Base-by-base conservation (phyloP, 768 basidiomycete genomes). In the Hypholoma sublateritium region DNA sequence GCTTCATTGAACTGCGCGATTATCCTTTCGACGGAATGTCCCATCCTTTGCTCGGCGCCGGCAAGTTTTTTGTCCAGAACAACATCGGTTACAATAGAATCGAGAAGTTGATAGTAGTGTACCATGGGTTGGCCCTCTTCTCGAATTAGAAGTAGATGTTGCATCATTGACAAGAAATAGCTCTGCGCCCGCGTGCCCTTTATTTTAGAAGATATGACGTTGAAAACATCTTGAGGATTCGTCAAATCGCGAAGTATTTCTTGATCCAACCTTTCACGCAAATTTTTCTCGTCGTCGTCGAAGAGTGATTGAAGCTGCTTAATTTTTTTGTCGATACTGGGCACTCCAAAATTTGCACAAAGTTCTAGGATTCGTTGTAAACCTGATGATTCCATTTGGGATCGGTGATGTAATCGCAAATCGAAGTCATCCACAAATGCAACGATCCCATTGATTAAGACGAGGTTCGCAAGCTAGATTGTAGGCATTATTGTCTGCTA, bases 121-220 rank as follows among this genome's bases (percentile, higher is more conserved):
- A 87, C 85, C 72, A 93, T 83, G 24, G 86, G 79, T 35, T 88
- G 87, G 5, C 89, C 92, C 62, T 98, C 93, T 64, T 93, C 91
- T 53, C 89, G 84, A 62, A 98, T 91, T 62, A 98, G 83, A 17
- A 98, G 79, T 55, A 99, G 71, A 72, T 98, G 95, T 67, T 94
- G 93, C 82, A 98, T 84, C 71, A 94, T 89, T n/a, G 93, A 92
- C 41, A 95, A 76, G 69, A 99, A 90, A 69, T 95, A 87, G 60
- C 91, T 87, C 62, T 81, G 79, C 5, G 95, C 94, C 57, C 84
- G 85, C 13, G 89, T 86, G 42, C 88, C 88, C 58, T 86, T 79
- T n/a, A 88, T 87, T 68, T 83, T 88, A n/a, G 83, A 74, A 59
- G 82, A 81, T 46, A 99, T 79, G 2, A 91, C 89, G 52, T 87